Percentiles rank a stretch among this genome's conserved stretches.
Evolutionary conservation across 75 land plant genomes (phyloP).

Genomic region (Sequoia sempervirens): DNA sequence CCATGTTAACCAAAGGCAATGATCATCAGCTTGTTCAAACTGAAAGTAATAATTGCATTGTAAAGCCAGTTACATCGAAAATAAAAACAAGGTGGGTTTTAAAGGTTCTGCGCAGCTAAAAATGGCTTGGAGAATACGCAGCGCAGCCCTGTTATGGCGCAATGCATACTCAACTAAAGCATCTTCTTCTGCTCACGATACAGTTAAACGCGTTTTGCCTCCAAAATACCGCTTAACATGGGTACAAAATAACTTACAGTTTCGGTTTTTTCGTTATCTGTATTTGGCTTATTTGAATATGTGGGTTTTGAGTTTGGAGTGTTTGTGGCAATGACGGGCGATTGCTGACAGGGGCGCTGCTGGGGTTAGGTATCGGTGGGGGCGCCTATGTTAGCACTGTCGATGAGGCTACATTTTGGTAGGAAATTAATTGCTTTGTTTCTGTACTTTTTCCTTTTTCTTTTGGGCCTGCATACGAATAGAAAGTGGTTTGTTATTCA

Average conservation of each 20-base stretch:
- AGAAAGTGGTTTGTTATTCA: background rate
- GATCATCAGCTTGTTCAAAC: background rate
- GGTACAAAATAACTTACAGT: background rate
- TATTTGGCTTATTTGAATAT: background rate
- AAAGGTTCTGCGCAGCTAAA: background rate
- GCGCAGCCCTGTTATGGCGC: background rate
- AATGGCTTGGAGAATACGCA: constrained; percentile 8
- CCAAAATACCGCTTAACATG: constrained; percentile 11
- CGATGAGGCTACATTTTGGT: constrained; percentile 98
- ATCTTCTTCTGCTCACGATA: background rate
- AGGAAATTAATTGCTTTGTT: background rate
- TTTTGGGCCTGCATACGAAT: background rate
- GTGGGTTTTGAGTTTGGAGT: background rate
- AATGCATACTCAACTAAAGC: background rate
- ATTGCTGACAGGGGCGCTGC: constrained; percentile 73
- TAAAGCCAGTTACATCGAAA: background rate
- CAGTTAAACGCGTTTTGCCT: constrained; percentile 3
- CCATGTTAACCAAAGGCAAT: background rate
- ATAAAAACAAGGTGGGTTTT: background rate
- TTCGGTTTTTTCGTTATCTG: background rate
- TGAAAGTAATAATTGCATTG: background rate
- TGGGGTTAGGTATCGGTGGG: constrained; percentile 79
- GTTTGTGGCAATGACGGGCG: constrained; percentile 47
- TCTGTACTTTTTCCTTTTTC: background rate
- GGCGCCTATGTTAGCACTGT: constrained; percentile 98